Evolutionary conservation across 2,329 filamentous ascomycete genomes (phyloP).

Genomic region (Pseudophaeomoniella oleicola): DNA sequence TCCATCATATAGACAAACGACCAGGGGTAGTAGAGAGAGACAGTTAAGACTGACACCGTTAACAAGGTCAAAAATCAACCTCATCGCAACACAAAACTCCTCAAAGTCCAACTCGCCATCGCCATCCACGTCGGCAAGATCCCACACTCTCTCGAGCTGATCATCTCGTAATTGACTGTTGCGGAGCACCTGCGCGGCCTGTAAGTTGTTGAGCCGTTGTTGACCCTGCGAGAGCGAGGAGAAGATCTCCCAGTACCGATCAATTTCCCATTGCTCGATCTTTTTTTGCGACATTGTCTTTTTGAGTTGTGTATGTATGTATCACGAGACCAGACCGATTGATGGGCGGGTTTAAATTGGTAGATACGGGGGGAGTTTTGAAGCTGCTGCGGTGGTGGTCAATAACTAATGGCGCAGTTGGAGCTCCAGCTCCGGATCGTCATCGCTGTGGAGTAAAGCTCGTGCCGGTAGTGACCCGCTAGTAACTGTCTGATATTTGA

Average conservation of each 20-base stretch:
- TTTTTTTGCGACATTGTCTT: slow-evolving; percentile 26
- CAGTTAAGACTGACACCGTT: slow-evolving; percentile 64
- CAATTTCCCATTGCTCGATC: slow-evolving; percentile 60
- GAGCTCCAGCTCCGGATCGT: background rate
- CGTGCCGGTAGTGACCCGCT: too few species aligned
- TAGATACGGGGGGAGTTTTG: too few species aligned
- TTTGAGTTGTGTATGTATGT: too few species aligned
- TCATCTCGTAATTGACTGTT: slow-evolving; percentile 59
- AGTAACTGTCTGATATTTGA: too few species aligned
- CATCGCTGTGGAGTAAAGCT: background rate
- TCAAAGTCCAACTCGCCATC: slow-evolving; percentile 98
- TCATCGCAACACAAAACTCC: slow-evolving; percentile 98
- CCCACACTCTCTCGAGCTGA: slow-evolving; percentile 95
- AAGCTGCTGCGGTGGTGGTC: too few species aligned
- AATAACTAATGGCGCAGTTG: too few species aligned
- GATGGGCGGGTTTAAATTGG: too few species aligned
- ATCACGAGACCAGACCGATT: too few species aligned
- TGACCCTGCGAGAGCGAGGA: slow-evolving; percentile 50
- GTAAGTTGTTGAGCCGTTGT: slow-evolving; percentile 50
- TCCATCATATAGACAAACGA: too few species aligned
- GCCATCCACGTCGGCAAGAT: slow-evolving; percentile 90
- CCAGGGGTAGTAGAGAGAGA: too few species aligned
- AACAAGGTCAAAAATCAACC: slow-evolving; percentile 90
- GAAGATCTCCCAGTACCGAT: slow-evolving; percentile 72
- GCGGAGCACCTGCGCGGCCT: slow-evolving; percentile 58